These are phyloP conservation scores for Vigna mungo DNA, from an alignment of 306 rosid genomes.

Conservation along the genomic window DNA sequence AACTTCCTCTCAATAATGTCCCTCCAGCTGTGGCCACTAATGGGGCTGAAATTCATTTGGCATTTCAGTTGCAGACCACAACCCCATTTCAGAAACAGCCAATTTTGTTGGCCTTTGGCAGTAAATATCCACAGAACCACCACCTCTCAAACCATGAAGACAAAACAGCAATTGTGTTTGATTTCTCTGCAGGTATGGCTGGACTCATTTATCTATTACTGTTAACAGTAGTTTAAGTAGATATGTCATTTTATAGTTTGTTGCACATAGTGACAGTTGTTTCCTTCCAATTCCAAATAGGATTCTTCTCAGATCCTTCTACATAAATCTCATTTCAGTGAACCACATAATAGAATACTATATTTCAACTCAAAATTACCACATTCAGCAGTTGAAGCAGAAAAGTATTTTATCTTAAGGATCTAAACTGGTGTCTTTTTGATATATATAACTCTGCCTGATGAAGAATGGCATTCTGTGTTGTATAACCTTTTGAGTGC, in stretches of 20 bases:
- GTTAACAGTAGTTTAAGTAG: neutral
- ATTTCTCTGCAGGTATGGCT: slow-evolving; percentile 7
- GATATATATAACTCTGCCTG: neutral
- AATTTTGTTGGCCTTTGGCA: slow-evolving; percentile 27
- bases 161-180: slow-evolving; percentile 1
- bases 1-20: neutral
- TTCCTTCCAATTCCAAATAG: neutral
- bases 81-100: slow-evolving; percentile 25
- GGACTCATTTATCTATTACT: neutral
- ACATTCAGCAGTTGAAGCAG: neutral
- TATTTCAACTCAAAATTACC: slow-evolving; percentile 5
- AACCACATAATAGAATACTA: neutral
- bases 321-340: neutral
- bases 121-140: slow-evolving; percentile 29
- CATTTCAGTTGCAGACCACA: slow-evolving; percentile 28
- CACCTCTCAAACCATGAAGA: slow-evolving; percentile 21
- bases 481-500: neutral
- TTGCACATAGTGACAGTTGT: neutral
- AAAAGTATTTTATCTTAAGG: slow-evolving; percentile 7
- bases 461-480: neutral
- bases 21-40: slow-evolving; percentile 25
- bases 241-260: slow-evolving; percentile 14
- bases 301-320: neutral
- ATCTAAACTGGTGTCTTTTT: neutral
- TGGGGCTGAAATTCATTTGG: slow-evolving; percentile 28